Base-by-base conservation (phyloP, 805 yeast species). In the Teunomyces aglyptinius region DNA sequence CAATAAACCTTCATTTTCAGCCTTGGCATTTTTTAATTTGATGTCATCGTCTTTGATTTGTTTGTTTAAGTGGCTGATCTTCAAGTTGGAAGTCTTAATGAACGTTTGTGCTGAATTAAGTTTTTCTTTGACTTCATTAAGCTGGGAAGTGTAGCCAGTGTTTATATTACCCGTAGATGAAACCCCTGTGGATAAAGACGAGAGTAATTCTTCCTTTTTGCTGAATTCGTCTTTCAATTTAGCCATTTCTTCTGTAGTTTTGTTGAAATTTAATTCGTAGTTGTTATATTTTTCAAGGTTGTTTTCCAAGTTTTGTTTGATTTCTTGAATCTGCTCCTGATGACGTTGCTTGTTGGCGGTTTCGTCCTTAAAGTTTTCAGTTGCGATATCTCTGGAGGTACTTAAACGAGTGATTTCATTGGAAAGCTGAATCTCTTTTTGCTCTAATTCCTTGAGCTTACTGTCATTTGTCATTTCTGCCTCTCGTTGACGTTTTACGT, bases 181-280 rank as follows among this genome's bases (percentile, higher is more conserved):
- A n/a, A 91, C 83, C 56, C 97, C 97, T 0, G 96, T 89, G 0
- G 90, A 82, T 34, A 91, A 71, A 0, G 95, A 84, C 0, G 94
- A 86, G 7, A 89, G 67, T 8, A 91, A 72, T 50, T 91, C 97
- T 56, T 88, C 92, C 54, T 86, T 88, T 49, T 72, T 76, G 28
- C 72, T 69, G 40, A 77, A 72, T 11, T 73, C 72, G 4, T 67
- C 70, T 49, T 81, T 82, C 45, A 81, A 52, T 0, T 60, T 58
- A 2, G 64, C 68, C 18, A 86, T 67, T n/a, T 66, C 58, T 1
- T 57, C 60, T 41, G 80, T 81, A 8, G 80, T 63, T 0, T 56
- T 50, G 2, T 70, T 65, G 54, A 76, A 81, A n/a, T 72, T 74
- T 4, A 55, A 45, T 55, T 85, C 82, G 6, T 74, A 65, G 2